These are phyloP conservation scores for Anthoceros angustus DNA, from an alignment of 225 moss, liverwort and hornwort species.

Conservation along the genomic window DNA sequence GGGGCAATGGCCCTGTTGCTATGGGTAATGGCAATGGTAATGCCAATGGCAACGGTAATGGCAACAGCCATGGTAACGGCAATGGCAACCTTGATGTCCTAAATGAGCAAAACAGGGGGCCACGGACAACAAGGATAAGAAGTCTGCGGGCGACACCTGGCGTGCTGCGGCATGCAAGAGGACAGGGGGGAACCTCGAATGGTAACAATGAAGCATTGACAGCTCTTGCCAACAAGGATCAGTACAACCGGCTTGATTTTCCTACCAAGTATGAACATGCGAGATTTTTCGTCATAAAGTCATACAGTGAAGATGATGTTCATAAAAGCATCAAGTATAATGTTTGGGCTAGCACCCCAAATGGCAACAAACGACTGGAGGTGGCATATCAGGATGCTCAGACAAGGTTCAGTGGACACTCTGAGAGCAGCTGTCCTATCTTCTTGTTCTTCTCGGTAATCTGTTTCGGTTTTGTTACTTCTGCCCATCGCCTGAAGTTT, in stretches of 20 bases:
- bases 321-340: slow-evolving; percentile 99
- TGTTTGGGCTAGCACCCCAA: slow-evolving; percentile 98
- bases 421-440: slow-evolving; percentile 42
- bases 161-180: slow-evolving; percentile 59
- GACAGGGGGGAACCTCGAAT: slow-evolving; percentile 46
- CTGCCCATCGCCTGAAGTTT: not conserved
- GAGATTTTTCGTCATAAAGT: slow-evolving; percentile 96
- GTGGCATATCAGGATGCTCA: slow-evolving; percentile 73
- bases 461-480: not conserved
- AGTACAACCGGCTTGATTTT: slow-evolving; percentile 81
- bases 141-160: slow-evolving; percentile 64
- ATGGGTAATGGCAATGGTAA: slow-evolving; percentile 67
- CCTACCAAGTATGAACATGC: slow-evolving; percentile 69
- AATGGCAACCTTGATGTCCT: slow-evolving; percentile 76
- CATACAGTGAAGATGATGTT: slow-evolving; percentile 97
- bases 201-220: slow-evolving; percentile 47
- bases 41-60: slow-evolving; percentile 32
- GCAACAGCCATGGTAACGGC: slow-evolving; percentile 31
- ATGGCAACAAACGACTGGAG: slow-evolving; percentile 92
- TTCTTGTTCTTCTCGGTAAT: slow-evolving; percentile 99
- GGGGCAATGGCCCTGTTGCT: slow-evolving; percentile 5
- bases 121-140: slow-evolving; percentile 78
- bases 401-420: slow-evolving; percentile 26
- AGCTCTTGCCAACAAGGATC: slow-evolving; percentile 59
- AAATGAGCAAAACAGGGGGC: slow-evolving; percentile 98